Evolutionary conservation across 129 eudicot species (phyloP), one percentile per base, ranked within the genome.

Genomic region (Lonicera japonica): DNA sequence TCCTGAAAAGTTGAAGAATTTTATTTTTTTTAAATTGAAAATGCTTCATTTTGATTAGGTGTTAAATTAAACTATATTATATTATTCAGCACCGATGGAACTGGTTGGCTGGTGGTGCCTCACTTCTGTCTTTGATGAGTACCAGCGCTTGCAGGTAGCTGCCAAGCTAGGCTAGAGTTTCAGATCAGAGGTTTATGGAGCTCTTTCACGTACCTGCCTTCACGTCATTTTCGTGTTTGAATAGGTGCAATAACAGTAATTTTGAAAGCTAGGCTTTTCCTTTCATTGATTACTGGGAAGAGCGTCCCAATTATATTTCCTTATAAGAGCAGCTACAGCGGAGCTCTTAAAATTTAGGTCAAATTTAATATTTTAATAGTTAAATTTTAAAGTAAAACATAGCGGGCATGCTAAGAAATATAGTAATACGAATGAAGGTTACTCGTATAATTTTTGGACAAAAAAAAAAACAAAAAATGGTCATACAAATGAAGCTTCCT

Each of bases 51-150:
- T 20, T 50, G 4, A 48, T 64, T 46, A 50, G 8, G 46, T 9
- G 21, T 21, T 38, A 24, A 43, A 40, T 18, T 79, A n/a, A n/a
- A n/a, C n/a, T n/a, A n/a, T n/a, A n/a, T n/a, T n/a, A n/a, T n/a
- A 25, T 66, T 75, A 8, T 68, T 56, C 86, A 90, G 95, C 97
- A 86, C 74, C 97, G n/a, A n/a, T n/a, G n/a, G 95, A 65, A 90
- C 97, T 13, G 95, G 97, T 19, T 86, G 90, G 60, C 68, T 90
- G 13, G 94, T 90, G 97, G 95, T 83, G 95, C 74, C 67, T 90
- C 21, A 77, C 82, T 36, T 79, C 95, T 3, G 80, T 90, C 39
- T 90, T 90, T 62, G 97, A 86, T 6, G 97, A 90, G 73, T 90
- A 90, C 76, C 97, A 79, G 46, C 78, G 85, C 54, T 90, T 90